Conservation (phyloP, 1,139 yeast species). For the Blastobotrys aristatus region DNA sequence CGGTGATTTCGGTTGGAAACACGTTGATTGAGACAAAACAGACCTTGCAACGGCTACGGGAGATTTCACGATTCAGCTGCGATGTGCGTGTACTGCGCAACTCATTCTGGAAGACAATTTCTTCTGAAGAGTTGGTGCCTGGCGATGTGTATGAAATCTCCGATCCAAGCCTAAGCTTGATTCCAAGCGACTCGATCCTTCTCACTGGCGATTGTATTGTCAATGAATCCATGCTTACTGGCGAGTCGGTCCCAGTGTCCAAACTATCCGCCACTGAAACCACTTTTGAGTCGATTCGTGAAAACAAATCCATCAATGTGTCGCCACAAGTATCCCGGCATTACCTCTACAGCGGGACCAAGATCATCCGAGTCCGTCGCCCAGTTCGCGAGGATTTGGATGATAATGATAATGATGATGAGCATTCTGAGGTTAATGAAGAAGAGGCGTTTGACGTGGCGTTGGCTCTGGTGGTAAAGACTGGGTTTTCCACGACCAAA, state of each 20-base stretch:
- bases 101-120: slow-evolving; percentile 85
- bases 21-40: slow-evolving; percentile 79
- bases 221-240: slow-evolving; percentile 93
- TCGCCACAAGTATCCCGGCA: slow-evolving; percentile 66
- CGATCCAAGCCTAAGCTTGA: slow-evolving; percentile 65
- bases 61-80: slow-evolving; percentile 67
- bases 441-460: slow-evolving; percentile 52
- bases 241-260: slow-evolving; percentile 95
- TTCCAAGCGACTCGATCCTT: slow-evolving; percentile 88
- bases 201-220: slow-evolving; percentile 90
- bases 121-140: slow-evolving; percentile 82
- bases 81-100: slow-evolving; percentile 88
- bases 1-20: slow-evolving; percentile 70
- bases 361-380: slow-evolving; percentile 72
- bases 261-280: slow-evolving; percentile 65
- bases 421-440: too few species aligned
- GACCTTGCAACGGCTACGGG: slow-evolving; percentile 66
- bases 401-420: slow-evolving; percentile 4
- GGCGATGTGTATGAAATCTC: slow-evolving; percentile 92
- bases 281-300: slow-evolving; percentile 46
- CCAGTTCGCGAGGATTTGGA: slow-evolving; percentile 32
- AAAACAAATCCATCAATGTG: slow-evolving; percentile 43
- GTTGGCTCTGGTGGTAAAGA: slow-evolving; percentile 78
- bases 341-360: slow-evolving; percentile 82
- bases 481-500: slow-evolving; percentile 92